Evolutionary conservation across 2,329 filamentous ascomycete genomes (phyloP).

Genomic region (Paraphoma chrysanthemicola): DNA sequence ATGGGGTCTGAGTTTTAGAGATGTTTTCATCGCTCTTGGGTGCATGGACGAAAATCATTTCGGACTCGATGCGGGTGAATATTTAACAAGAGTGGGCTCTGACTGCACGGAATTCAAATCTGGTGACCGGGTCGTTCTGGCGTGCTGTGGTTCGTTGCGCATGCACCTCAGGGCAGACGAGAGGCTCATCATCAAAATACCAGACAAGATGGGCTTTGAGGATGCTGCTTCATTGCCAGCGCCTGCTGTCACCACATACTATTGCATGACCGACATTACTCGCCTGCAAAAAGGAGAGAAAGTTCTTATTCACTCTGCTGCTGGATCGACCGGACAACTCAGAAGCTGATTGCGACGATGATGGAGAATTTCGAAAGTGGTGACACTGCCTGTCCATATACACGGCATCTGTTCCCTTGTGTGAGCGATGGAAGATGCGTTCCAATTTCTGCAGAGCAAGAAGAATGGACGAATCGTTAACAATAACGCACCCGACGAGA

Average conservation of each 20-base stretch:
- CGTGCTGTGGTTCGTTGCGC: background rate
- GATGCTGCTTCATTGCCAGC: background rate
- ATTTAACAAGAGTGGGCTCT: background rate
- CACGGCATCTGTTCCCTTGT: background rate
- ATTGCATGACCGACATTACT: background rate
- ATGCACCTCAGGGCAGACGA: background rate
- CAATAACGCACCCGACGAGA: background rate
- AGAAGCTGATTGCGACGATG: background rate
- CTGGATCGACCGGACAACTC: background rate
- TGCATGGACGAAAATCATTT: background rate
- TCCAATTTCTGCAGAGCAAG: conserved; percentile 14
- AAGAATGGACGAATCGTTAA: conserved; percentile 7
- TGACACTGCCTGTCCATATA: background rate
- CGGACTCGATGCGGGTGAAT: background rate
- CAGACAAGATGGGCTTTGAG: background rate
- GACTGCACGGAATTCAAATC: background rate
- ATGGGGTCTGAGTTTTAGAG: conserved; percentile 1
- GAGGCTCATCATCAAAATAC: background rate
- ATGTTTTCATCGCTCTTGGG: conserved; percentile 1
- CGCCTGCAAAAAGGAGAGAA: background rate
- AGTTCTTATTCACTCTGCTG: background rate
- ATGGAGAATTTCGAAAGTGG: background rate
- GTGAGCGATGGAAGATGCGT: conserved; percentile 1
- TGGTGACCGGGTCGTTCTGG: background rate
- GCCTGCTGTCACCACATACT: background rate